Percentiles rank a stretch among this genome's conserved stretches.
phyloP scores from a whole-genome alignment of 192 early-diverging fungal species.

The Coemansia sp. region DNA sequence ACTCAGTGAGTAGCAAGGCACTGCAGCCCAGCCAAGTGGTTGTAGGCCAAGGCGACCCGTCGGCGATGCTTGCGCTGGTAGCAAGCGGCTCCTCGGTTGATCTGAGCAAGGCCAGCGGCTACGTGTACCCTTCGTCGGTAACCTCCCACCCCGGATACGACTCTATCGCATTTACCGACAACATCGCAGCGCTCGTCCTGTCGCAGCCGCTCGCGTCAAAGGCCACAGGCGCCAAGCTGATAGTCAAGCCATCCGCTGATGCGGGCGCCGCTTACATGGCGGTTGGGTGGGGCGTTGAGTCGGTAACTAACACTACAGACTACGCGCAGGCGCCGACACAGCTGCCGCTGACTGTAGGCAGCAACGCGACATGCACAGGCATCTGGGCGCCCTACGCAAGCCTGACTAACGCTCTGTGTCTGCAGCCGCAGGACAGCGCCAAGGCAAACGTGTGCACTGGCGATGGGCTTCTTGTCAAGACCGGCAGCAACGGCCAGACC shows the following conservation, averaged over 20 bases:
- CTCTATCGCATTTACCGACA: slow-evolving; percentile 48
- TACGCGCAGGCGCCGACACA: slow-evolving; percentile 22
- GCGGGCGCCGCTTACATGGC: slow-evolving; percentile 30
- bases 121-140: slow-evolving; percentile 26
- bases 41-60: slow-evolving; percentile 33
- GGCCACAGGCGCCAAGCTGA: slow-evolving; percentile 30
- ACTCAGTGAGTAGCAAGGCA: slow-evolving; percentile 50
- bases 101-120: slow-evolving; percentile 21
- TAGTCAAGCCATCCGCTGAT: slow-evolving; percentile 22
- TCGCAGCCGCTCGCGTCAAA: slow-evolving; percentile 28
- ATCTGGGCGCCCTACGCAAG: slow-evolving; percentile 45
- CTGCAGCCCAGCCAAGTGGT: slow-evolving; percentile 21
- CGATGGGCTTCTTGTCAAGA: slow-evolving; percentile 43
- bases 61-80: slow-evolving; percentile 11
- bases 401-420: slow-evolving; percentile 52
- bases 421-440: slow-evolving; percentile 28
- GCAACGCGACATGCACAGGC: slow-evolving; percentile 33
- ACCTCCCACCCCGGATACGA: slow-evolving; percentile 44
- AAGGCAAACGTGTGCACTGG: slow-evolving; percentile 40
- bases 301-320: background rate
- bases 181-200: slow-evolving; percentile 40
- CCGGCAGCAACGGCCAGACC: slow-evolving; percentile 20
- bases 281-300: slow-evolving; percentile 25
- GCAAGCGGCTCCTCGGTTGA: slow-evolving; percentile 1
- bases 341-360: slow-evolving; percentile 30